Conservation (phyloP, 2,329 filamentous ascomycete genomes). For the Metarhizium guizhouense region DNA sequence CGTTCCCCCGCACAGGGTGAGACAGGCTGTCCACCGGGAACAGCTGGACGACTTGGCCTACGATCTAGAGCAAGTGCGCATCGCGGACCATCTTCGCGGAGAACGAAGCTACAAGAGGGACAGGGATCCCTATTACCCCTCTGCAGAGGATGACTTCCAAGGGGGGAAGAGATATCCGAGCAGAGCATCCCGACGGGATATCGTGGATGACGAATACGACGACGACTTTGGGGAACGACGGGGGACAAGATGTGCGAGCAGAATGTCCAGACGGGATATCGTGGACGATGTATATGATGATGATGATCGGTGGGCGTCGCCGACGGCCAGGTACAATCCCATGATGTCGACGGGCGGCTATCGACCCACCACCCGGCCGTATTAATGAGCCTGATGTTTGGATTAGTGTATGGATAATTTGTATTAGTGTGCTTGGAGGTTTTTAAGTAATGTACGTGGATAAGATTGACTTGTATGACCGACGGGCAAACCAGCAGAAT, state of each 20-base stretch:
- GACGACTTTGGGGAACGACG: background rate
- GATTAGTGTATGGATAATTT: too few relatives aligned
- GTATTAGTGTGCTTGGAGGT: too few relatives aligned
- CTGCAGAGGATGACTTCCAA: background rate
- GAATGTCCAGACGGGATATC: background rate
- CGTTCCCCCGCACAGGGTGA: background rate
- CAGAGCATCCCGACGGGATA: background rate
- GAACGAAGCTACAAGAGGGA: background rate
- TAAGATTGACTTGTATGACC: too few relatives aligned
- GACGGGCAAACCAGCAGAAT: too few relatives aligned
- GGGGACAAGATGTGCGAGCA: background rate
- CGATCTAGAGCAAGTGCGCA: background rate
- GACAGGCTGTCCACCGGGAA: background rate
- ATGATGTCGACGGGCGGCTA: background rate
- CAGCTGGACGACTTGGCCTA: background rate
- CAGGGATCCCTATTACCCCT: background rate
- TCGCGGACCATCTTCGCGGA: background rate
- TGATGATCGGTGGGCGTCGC: too few relatives aligned
- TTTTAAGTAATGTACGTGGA: too few relatives aligned
- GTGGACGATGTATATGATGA: too few relatives aligned
- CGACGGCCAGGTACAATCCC: background rate
- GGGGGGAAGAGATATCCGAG: background rate
- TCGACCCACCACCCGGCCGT: background rate
- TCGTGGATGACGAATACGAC: background rate
- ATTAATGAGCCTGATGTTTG: background rate